Evolutionary conservation across 352 stramenopile species (phyloP).

Genomic region (Pythium periplocum): DNA sequence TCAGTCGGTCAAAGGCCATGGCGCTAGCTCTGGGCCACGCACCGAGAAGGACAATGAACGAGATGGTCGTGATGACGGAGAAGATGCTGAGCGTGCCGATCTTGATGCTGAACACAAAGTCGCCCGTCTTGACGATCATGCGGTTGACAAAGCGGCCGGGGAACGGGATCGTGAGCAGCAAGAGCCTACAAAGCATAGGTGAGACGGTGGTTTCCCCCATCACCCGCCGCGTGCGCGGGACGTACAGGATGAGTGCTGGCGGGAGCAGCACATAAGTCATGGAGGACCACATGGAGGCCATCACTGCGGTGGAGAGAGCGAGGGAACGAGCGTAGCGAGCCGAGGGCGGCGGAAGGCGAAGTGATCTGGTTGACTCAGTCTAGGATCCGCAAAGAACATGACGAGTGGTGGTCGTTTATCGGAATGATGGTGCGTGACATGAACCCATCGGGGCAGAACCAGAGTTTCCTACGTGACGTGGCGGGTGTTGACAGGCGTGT

Average conservation of each 20-base stretch:
- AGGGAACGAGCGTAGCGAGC: too few species aligned
- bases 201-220: neutral
- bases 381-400: too few species aligned
- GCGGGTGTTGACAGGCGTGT: neutral
- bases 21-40: neutral
- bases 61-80: constrained; percentile 66
- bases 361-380: too few species aligned
- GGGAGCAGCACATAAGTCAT: constrained; percentile 76
- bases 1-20: neutral
- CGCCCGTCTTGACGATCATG: constrained; percentile 66
- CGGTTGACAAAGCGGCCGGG: constrained; percentile 50
- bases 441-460: too few species aligned
- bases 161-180: constrained; percentile 79
- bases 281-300: constrained; percentile 70
- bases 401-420: too few species aligned
- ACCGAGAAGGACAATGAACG: constrained; percentile 59
- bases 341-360: too few species aligned
- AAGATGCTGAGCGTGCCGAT: constrained; percentile 70
- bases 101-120: constrained; percentile 70
- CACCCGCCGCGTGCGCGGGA: constrained; percentile 4
- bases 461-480: too few species aligned
- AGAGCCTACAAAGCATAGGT: constrained; percentile 26
- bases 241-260: constrained; percentile 73
- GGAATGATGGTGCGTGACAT: too few species aligned
- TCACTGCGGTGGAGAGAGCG: constrained; percentile 5